Conservation (phyloP, 345 rosid species). For the Turritis glabra region DNA sequence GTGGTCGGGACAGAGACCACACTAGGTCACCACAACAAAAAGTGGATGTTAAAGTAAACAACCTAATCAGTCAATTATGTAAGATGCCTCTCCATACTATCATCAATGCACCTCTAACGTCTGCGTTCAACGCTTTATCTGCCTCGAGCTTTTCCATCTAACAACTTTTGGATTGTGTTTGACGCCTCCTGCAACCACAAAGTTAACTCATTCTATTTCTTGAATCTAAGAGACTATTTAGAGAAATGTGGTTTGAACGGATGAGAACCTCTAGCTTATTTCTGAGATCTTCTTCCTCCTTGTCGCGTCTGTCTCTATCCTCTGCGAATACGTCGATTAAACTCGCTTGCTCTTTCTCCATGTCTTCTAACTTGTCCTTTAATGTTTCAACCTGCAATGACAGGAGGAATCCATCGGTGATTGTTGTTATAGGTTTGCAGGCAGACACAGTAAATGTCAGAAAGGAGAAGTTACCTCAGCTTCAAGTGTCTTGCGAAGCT, state of each 20-base stretch:
- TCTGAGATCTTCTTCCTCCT: conserved; percentile 62
- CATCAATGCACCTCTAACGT: neutral
- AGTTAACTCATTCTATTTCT: neutral
- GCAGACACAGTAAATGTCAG: neutral
- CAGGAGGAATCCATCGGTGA: neutral
- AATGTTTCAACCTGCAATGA: conserved; percentile 51
- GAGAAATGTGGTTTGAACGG: neutral
- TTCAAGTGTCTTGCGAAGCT: conserved; percentile 52
- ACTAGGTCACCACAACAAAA: neutral
- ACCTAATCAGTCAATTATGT: neutral
- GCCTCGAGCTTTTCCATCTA: conserved; percentile 10
- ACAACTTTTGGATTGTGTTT: neutral
- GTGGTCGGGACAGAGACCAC: neutral
- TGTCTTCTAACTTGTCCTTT: conserved; percentile 49
- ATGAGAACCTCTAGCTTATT: conserved; percentile 56
- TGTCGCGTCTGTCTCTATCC: conserved; percentile 70
- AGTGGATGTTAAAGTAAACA: neutral
- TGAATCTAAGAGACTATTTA: conserved; percentile 2
- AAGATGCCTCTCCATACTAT: neutral
- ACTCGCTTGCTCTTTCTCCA: conserved; percentile 69
- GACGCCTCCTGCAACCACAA: conserved; percentile 31
- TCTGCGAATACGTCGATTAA: conserved; percentile 70
- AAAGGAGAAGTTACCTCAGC: conserved; percentile 47
- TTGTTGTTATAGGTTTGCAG: neutral
- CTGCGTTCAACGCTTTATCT: neutral